Conservation (phyloP, 495 filamentous ascomycete genomes). For the Tricharina praecox region DNA sequence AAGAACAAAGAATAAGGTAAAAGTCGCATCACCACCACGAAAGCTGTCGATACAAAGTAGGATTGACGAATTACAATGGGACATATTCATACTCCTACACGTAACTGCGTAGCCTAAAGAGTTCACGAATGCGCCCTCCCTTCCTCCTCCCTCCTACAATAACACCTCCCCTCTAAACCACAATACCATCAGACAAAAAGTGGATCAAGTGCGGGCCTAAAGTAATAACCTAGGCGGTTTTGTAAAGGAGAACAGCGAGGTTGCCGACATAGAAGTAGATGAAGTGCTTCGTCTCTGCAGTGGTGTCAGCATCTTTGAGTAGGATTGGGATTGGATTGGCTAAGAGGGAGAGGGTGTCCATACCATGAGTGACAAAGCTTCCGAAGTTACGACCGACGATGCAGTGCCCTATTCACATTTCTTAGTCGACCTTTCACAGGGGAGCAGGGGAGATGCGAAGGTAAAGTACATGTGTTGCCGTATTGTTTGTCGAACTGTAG, state of each 20-base stretch:
- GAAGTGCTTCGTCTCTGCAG: conserved; percentile 91
- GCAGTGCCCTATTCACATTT: conserved; percentile 78
- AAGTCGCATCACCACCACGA: too few species aligned
- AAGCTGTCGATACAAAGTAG: too few species aligned
- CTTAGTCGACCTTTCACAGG: too few species aligned
- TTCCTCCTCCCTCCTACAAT: not conserved
- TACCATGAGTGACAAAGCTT: conserved; percentile 97
- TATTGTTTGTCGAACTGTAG: conserved; percentile 20
- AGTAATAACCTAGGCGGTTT: conserved; percentile 40
- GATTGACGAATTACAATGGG: too few species aligned
- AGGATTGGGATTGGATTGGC: not conserved
- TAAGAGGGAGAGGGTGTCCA: conserved; percentile 11
- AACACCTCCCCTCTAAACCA: not conserved
- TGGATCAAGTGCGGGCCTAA: not conserved
- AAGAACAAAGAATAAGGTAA: too few species aligned
- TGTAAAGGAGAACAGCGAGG: conserved; percentile 96
- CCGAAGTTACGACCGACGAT: conserved; percentile 97
- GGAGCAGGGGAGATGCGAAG: not conserved
- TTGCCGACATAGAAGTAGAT: conserved; percentile 99
- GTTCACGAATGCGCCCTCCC: too few species aligned
- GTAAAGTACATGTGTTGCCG: conserved; percentile 17
- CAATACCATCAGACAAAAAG: not conserved
- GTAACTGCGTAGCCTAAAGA: too few species aligned
- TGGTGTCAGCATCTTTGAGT: not conserved
- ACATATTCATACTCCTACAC: not conserved